Evolutionary conservation across 2,329 filamentous ascomycete species (phyloP).

Genomic region (Trichoderma harzianum): DNA sequence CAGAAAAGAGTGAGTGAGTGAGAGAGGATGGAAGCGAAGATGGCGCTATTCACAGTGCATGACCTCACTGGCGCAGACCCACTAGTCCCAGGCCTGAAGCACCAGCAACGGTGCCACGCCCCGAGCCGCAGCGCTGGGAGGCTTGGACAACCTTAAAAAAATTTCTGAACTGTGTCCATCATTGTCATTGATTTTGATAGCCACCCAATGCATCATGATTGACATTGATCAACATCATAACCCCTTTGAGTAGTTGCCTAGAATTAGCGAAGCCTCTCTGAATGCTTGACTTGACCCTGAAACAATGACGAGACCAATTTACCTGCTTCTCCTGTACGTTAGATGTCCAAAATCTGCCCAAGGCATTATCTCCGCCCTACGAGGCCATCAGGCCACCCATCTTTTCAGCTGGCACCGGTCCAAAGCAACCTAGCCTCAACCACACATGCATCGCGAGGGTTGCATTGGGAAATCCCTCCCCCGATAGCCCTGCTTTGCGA

Average conservation of each 20-base stretch:
- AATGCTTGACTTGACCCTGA: background rate
- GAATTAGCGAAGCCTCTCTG: background rate
- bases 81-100: background rate
- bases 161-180: background rate
- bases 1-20: background rate
- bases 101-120: constrained; percentile 5
- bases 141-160: constrained; percentile 6
- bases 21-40: background rate
- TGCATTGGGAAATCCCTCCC: constrained; percentile 6
- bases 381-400: background rate
- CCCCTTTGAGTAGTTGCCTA: background rate
- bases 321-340: too few species aligned
- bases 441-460: background rate
- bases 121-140: constrained; percentile 14
- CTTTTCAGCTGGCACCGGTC: background rate
- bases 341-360: background rate
- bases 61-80: constrained; percentile 1
- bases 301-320: background rate
- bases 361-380: background rate
- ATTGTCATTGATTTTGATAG: background rate
- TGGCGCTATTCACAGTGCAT: background rate
- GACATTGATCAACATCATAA: background rate
- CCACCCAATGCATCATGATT: background rate
- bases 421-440: background rate
- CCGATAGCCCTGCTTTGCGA: constrained; percentile 6